Base-by-base conservation (phyloP, 2,329 filamentous ascomycete genomes). In the Talaromyces islandicus region DNA sequence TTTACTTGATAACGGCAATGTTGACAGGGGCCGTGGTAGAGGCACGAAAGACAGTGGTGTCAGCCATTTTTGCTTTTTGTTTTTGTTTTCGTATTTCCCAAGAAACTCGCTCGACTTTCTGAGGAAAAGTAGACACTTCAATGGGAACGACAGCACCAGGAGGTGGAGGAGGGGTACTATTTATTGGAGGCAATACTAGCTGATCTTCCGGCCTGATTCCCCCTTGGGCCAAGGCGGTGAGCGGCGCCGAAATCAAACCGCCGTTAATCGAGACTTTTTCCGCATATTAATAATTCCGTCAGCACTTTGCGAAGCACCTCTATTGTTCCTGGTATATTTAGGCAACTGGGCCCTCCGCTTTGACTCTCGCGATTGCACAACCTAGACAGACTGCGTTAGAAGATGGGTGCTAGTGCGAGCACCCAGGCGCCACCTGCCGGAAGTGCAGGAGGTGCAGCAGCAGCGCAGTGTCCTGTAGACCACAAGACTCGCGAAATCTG, bases 11-110 rank as follows among this genome's bases (percentile, higher is more conserved):
- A 60, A 97, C 92, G 66, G 93, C 93, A 73, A 97, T 97, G 81
- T 97, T 97, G 72, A 97, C 93, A 14, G 93, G 94, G 46, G 94
- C 94, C 65, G 92, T 97, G 62, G 94, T 97, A 81, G 90, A 97
- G 68, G 94, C 91, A 70, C 92, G 89, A 81, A 95, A 92, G 70
- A 97, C 84, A 43, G 77, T 75, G 50, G 69, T 69, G 58, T 76
- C 73, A 46, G 71, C 68, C 73, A 76, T 76, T 57, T 32, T 69
- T n/a, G n/a, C n/a, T n/a, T n/a, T n/a, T n/a, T n/a, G n/a, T n/a
- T 9, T 35, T 12, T 19, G 14, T 14, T 25, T 32, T 25, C 9
- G 29, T 25, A 24, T 24, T 24, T 55, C 32, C 29, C 46, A 24
- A 24, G 19, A 46, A 21, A 46, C 4, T 24, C 38, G 38, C n/a